Percentiles rank a stretch among this genome's conserved stretches.
Conservation (phyloP, 140 eudicot genomes). For the Senecio squalidus region DNA sequence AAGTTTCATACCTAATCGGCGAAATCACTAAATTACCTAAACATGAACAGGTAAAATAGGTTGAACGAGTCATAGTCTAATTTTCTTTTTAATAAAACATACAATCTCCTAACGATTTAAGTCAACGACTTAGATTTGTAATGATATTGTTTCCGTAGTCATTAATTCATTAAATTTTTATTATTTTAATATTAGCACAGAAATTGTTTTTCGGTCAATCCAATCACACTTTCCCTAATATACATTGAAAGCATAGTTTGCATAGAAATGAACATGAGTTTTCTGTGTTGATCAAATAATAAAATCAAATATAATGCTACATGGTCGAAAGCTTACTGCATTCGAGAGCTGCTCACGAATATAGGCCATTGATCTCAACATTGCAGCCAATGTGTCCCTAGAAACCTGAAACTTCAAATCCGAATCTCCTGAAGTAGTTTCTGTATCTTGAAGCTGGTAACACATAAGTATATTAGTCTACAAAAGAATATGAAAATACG, state of each 20-base stretch:
- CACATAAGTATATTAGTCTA: neutral
- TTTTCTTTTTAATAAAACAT: neutral
- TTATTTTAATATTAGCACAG: too few species aligned
- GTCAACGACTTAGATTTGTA: too few species aligned
- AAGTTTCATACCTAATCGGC: neutral
- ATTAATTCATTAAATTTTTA: too few species aligned
- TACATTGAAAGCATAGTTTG: neutral
- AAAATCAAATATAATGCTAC: neutral
- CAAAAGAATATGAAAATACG: too few species aligned
- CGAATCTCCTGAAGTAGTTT: constrained; percentile 69
- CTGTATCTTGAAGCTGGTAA: constrained; percentile 84
- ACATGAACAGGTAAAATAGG: neutral
- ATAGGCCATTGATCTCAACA: constrained; percentile 97
- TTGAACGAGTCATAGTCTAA: neutral
- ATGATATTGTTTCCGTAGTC: too few species aligned
- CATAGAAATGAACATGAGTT: neutral
- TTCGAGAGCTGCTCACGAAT: constrained; percentile 86
- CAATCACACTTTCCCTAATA: too few species aligned
- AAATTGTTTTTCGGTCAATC: too few species aligned
- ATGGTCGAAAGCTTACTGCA: constrained; percentile 43
- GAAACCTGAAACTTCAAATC: constrained; percentile 96
- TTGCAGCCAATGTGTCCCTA: constrained; percentile 90
- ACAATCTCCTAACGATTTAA: too few species aligned
- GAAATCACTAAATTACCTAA: neutral
- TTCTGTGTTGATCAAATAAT: neutral